Evolutionary conservation across 2,329 filamentous ascomycete genomes (phyloP), one percentile per base, ranked within the genome.

Genomic region (Alternaria gansuensis): DNA sequence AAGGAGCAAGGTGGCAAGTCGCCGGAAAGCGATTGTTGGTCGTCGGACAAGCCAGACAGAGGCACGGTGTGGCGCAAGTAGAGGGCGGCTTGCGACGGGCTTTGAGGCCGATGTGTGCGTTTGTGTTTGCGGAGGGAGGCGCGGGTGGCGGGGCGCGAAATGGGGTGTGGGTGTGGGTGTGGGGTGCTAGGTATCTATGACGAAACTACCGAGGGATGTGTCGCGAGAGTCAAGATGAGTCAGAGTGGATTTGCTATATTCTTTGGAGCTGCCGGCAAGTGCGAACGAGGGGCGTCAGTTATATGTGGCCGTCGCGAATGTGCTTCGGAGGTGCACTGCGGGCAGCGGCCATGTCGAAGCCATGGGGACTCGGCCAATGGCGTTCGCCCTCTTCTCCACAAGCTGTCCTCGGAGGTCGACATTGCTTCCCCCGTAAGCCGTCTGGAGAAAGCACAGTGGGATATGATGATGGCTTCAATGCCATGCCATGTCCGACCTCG

Each of bases 121-220:
- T 48, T 41, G 31, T 21, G 33, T 17, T 50, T 26, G 41, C 41
- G 14, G 53, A 33, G 41, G 39, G 48, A 55, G 57, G 60, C 43
- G 59, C 51, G 46, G 52, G 45, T 46, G 50, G 54, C 51, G 57
- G 41, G 53, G 59, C 60, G 59, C 39, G 59, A 54, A 57, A 55
- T 39, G 57, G 57, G 48, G 54, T 66, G 55, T 55, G 69, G 63
- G 59, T 48, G n/a, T n/a, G n/a, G n/a, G n/a, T n/a, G n/a, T 55
- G 54, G 48, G 63, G 62, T 68, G 44, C 40, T 62, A 48, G 43
- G 51, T 57, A 49, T 71, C 68, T 60, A 73, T 75, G 73, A 75
- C 70, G 73, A 74, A 70, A 63, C 62, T 66, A 60, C 66, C 64
- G 67, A 68, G 68, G 67, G 59, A 50, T 36, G 37, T n/a, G 62